Base-by-base conservation (phyloP, 805 yeast genomes). In the Kodamaea kakaduensis region DNA sequence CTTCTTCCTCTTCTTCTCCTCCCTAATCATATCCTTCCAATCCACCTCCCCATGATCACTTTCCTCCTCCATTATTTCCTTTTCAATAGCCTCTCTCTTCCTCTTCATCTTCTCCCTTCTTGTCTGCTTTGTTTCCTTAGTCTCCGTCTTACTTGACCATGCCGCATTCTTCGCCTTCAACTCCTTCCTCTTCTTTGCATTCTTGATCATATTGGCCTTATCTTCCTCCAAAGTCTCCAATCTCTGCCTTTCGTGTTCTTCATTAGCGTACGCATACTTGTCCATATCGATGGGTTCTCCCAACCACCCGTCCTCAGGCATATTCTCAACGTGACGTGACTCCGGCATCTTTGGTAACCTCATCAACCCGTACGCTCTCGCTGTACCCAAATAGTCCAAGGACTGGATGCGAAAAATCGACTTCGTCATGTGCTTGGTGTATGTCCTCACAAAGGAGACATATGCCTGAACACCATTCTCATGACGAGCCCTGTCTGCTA, bases 301-400 rank as follows among this genome's bases (percentile, higher is more conserved):
- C 22, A 85, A 59, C 87, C 89, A 86, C 1, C 96, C 97, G 42
- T 77, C 80, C 33, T 71, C 75, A 0, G 88, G 84, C 49, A 78
- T 61, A 9, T 58, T 45, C 2, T 69, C 75, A 2, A 79, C 63
- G 46, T 71, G 66, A 36, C 64, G 66, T 15, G 80, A 72, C 53
- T 93, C 99, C 0, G 98, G 98, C 97, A 94, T 93, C 47, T 80
- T 77, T 6, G 99, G 99, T 40, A 90, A 61, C 46, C 96, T 70
- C 27, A 85, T 59, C 2, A 93, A 58, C 1, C 96, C 95, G 56
- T 84, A 88, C 64, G 84, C 69, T 44, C 67, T 72, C 1, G 93
- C 95, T 6, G 84, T 44, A 0, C 81, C 83, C 17, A 79, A 54
- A 47, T 83, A 83, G 54, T 90, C 94, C 37, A 93, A 59, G 6